Evolutionary conservation across 352 stramenopile species (phyloP).

Genomic region (Pythium dissimile): DNA sequence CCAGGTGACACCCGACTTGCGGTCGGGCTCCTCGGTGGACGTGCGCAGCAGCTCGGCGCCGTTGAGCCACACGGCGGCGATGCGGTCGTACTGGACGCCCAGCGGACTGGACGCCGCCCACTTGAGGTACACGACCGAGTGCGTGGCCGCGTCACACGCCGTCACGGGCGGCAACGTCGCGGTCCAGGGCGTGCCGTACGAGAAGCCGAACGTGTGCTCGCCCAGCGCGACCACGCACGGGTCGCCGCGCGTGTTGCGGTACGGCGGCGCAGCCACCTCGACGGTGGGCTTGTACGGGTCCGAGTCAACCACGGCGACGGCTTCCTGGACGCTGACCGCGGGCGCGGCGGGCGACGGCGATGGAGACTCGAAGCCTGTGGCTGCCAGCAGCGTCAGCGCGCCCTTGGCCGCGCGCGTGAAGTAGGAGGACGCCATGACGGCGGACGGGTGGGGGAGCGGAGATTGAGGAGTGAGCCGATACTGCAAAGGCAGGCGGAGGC

Average conservation of each 20-base stretch:
- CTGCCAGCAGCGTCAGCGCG: conserved; percentile 16
- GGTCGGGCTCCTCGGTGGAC: conserved; percentile 63
- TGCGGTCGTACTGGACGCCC: conserved; percentile 67
- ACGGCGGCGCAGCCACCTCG: conserved; percentile 36
- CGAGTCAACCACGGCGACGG: not conserved
- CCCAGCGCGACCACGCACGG: conserved; percentile 49
- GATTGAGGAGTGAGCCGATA: too few relatives aligned
- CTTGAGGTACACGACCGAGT: conserved; percentile 57
- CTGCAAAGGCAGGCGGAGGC: too few relatives aligned
- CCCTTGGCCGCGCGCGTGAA: conserved; percentile 9
- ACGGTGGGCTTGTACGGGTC: conserved; percentile 29
- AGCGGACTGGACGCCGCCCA: conserved; percentile 40
- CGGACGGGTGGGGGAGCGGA: too few relatives aligned
- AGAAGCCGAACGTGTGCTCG: conserved; percentile 49
- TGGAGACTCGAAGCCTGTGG: conserved; percentile 6
- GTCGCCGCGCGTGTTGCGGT: conserved; percentile 35
- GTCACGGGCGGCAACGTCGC: conserved; percentile 34
- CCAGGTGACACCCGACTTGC: conserved; percentile 43
- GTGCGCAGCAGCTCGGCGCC: conserved; percentile 68
- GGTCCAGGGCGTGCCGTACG: conserved; percentile 51
- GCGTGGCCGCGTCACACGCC: conserved; percentile 31
- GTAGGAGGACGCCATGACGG: not conserved
- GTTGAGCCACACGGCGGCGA: conserved; percentile 72
- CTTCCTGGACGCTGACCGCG: not conserved
- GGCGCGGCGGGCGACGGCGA: not conserved